Evolutionary conservation across 805 yeast species (phyloP).

Genomic region (Candida palmyrensis): DNA sequence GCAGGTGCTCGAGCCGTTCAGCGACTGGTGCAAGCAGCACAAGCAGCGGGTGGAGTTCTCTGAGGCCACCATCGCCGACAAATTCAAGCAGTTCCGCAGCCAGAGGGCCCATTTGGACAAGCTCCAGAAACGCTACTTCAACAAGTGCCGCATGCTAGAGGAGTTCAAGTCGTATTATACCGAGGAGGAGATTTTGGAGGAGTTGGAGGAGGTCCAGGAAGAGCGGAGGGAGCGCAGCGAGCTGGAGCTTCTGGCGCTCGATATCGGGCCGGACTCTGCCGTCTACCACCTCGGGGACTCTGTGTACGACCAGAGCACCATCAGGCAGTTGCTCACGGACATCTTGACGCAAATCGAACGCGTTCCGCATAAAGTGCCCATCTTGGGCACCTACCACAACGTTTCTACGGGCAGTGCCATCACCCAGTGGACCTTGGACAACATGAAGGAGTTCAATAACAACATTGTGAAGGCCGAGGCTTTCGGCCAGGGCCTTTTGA

Average conservation of each 20-base stretch:
- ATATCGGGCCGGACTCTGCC: constrained; percentile 3
- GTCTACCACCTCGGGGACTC: constrained; percentile 28
- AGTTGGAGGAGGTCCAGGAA: constrained; percentile 34
- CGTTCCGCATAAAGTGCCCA: constrained; percentile 53
- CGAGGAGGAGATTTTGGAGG: constrained; percentile 38
- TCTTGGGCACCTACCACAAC: constrained; percentile 62
- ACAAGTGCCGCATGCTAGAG: constrained; percentile 70
- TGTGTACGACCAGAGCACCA: constrained; percentile 21
- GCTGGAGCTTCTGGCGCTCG: constrained; percentile 4
- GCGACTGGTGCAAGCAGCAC: constrained; percentile 73
- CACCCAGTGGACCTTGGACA: constrained; percentile 52
- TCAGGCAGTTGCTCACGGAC: constrained; percentile 31
- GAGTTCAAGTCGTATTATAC: constrained; percentile 48
- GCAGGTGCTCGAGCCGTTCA: constrained; percentile 65
- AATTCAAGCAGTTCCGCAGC: constrained; percentile 48
- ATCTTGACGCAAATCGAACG: constrained; percentile 42
- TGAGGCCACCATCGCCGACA: constrained; percentile 46
- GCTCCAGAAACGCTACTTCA: constrained; percentile 66
- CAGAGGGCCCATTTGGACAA: constrained; percentile 45
- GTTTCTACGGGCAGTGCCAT: constrained; percentile 59
- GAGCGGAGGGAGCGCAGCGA: constrained; percentile 19
- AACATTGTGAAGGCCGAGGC: constrained; percentile 57
- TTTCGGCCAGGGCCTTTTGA: constrained; percentile 69
- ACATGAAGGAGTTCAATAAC: constrained; percentile 36
- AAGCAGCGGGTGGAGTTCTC: constrained; percentile 59